These are phyloP conservation scores for Sporothrix mexicana DNA, from an alignment of 2,329 filamentous ascomycete species.

Conservation along the genomic window DNA sequence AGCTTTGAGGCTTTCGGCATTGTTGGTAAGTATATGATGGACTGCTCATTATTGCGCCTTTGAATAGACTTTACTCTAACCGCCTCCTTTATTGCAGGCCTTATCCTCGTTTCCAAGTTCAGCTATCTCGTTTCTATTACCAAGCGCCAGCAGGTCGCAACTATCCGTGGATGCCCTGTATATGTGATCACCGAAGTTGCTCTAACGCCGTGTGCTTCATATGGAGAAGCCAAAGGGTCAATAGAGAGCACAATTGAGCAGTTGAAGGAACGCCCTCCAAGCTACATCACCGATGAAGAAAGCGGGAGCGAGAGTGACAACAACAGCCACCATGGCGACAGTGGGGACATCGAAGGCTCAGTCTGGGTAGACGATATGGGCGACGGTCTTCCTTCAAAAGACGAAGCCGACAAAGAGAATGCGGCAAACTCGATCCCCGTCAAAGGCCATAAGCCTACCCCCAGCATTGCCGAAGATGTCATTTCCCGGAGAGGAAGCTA, in stretches of 20 bases:
- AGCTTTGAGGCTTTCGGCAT: constrained; percentile 67
- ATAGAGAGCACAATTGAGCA: constrained; percentile 65
- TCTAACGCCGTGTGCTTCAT: constrained; percentile 84
- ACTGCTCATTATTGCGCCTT: no score
- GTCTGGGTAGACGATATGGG: constrained; percentile 33
- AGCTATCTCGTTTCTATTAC: constrained; percentile 89
- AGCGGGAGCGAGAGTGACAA: constrained; percentile 54
- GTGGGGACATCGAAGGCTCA: constrained; percentile 33
- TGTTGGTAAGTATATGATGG: constrained; percentile 52
- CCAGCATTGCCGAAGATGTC: constrained; percentile 85
- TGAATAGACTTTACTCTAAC: neutral
- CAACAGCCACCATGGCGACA: constrained; percentile 38
- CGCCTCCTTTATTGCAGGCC: constrained; percentile 59
- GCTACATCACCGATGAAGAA: constrained; percentile 42
- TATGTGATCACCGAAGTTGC: constrained; percentile 90
- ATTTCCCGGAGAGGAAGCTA: constrained; percentile 83
- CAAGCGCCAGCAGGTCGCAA: constrained; percentile 84
- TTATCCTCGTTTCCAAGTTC: constrained; percentile 80
- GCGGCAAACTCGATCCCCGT: neutral
- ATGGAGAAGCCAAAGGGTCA: constrained; percentile 73
- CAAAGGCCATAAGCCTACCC: constrained; percentile 42
- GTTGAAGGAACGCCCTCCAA: constrained; percentile 48
- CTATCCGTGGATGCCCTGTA: constrained; percentile 79
- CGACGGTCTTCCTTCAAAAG: neutral
- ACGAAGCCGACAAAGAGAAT: neutral